These are phyloP conservation scores for Penicillium nordicum DNA, from an alignment of 2,329 filamentous ascomycete species.

Conservation along the genomic window DNA sequence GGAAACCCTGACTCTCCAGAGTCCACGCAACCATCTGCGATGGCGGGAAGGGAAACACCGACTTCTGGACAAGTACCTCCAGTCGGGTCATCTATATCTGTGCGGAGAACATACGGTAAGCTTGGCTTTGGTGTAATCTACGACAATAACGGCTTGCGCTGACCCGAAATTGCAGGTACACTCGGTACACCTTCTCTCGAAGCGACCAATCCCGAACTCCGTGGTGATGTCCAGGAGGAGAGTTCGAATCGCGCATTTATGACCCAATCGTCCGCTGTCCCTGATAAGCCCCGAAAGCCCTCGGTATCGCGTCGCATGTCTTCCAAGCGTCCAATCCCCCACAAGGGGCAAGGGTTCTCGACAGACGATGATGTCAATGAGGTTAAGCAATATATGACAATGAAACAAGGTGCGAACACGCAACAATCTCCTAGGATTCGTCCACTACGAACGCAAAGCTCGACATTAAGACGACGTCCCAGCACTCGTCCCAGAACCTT, in stretches of 20 bases:
- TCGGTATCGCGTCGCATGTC: slow-evolving; percentile 69
- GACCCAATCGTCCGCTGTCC: slow-evolving; percentile 46
- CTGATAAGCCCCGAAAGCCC: slow-evolving; percentile 64
- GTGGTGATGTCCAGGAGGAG: slow-evolving; percentile 32
- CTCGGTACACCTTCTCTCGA: slow-evolving; percentile 26
- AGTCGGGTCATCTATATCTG: slow-evolving; percentile 13
- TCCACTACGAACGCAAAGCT: slow-evolving; percentile 34
- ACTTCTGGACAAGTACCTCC: slow-evolving; percentile 6
- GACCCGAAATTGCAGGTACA: slow-evolving; percentile 26
- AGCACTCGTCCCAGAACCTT: slow-evolving; percentile 33
- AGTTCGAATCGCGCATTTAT: slow-evolving; percentile 31
- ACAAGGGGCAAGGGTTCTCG: slow-evolving; percentile 83
- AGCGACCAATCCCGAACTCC: slow-evolving; percentile 19
- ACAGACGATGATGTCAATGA: slow-evolving; percentile 84
- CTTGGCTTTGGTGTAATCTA: slow-evolving; percentile 16
- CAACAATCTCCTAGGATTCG: slow-evolving; percentile 36
- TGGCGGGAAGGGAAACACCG: not conserved
- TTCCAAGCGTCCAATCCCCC: slow-evolving; percentile 66
- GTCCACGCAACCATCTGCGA: slow-evolving; percentile 9
- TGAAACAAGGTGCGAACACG: slow-evolving; percentile 30
- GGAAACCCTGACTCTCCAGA: slow-evolving; percentile 11
- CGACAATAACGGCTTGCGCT: not conserved
- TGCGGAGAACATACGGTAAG: slow-evolving; percentile 33
- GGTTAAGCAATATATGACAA: slow-evolving; percentile 65
- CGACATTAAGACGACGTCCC: slow-evolving; percentile 41